Base-by-base conservation (phyloP, 345 rosid genomes). In the Hibiscus trionum region DNA sequence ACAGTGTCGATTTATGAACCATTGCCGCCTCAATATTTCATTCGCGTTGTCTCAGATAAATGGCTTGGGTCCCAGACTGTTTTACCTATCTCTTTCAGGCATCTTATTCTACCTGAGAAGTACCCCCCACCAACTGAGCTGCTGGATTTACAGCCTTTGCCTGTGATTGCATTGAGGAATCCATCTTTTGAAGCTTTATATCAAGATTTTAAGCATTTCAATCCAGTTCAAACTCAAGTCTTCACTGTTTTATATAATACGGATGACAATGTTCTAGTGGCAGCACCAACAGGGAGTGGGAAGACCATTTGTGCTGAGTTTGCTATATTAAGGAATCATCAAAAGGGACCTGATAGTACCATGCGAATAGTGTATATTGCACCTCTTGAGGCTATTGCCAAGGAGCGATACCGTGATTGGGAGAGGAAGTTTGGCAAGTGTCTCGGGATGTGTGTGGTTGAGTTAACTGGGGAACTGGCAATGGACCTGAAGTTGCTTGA, bases 271-370 rank as follows among this genome's bases (percentile, higher is more conserved):
- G 91, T 91, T 42, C 79, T 94, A 73, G 95, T 94, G 79, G 97
- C 98, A 68, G 98, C 97, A 15, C 98, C 97, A 33, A 90, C 98
- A 17, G 97, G 97, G 61, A 94, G 97, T 75, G 98, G 98, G 52
- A 93, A 94, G 84, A 91, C 97, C 95, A 92, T 89, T 17, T 94
- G 97, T 85, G 97, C 98, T 2, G 97, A 94, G 86, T 88, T 94
- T 86, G 91, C 97, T 42, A 79, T 90, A 50, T 73, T 94, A 75
- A 86, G 91, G 80, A 94, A 89, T 88, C 96, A 87, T 82, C 96
- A 94, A 73, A 88, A 90, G 76, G 95, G 88, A 71, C 75, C 90
- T 65, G 96, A 91, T 50, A 61, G 73, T 69, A 71, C 80, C 5
- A 83, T 88, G 88, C 92, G 96, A 66, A 92, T 79, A 70, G 97